These are phyloP conservation scores for Scheffersomyces insectosa DNA, from an alignment of 1,139 yeast species.

Conservation along the genomic window DNA sequence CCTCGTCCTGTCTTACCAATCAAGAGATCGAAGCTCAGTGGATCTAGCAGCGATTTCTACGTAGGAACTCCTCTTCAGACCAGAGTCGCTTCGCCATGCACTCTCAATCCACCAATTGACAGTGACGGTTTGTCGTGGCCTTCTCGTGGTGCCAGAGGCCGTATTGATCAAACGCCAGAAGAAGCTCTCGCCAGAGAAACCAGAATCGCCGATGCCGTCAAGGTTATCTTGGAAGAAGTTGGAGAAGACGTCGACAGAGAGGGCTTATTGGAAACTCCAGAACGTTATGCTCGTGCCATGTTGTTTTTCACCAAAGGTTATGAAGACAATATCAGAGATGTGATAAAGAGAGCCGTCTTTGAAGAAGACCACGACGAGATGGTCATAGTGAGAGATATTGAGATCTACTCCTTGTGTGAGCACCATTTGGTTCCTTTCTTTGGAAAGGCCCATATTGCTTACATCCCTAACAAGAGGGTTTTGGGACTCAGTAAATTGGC, in stretches of 20 bases:
- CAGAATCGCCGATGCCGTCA: conserved; percentile 84
- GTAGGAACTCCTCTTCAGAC: conserved; percentile 58
- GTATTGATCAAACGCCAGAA: conserved; percentile 66
- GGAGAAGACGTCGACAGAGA: conserved; percentile 92
- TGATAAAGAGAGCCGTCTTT: conserved; percentile 90
- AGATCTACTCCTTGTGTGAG: conserved; percentile 89
- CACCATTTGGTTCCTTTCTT: conserved; percentile 97
- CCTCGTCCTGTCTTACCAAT: conserved; percentile 27
- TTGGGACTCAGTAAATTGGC: conserved; percentile 93
- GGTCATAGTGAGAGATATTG: conserved; percentile 96
- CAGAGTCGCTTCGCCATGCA: conserved; percentile 80
- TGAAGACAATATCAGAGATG: conserved; percentile 88
- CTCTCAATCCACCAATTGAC: conserved; percentile 82
- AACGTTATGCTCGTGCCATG: conserved; percentile 95
- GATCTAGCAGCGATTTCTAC: conserved; percentile 6
- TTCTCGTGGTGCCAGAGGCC: conserved; percentile 75
- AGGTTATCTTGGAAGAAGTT: conserved; percentile 74
- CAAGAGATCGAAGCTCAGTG: conserved; percentile 24
- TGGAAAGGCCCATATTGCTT: conserved; percentile 96
- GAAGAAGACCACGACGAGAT: conserved; percentile 99
- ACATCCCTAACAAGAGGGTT: conserved; percentile 93
- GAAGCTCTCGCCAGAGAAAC: conserved; percentile 63
- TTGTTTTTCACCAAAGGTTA: conserved; percentile 93
- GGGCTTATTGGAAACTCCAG: conserved; percentile 92
- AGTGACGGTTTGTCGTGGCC: conserved; percentile 96